Conservation (phyloP, 1,284 basidiomycete genomes). For the Inonotus obliquus region DNA sequence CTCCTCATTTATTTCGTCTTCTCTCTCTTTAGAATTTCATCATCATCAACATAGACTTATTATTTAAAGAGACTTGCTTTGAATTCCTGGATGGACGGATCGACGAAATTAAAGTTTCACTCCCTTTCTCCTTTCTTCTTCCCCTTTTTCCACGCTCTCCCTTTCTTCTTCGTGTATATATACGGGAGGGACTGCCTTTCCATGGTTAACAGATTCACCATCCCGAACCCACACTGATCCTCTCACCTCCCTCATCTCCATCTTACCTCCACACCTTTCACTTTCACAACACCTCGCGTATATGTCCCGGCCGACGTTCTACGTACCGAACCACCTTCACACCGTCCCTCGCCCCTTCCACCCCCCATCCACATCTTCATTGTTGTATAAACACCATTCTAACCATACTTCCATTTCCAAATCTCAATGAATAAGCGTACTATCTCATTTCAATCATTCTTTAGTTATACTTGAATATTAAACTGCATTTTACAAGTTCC, state of each 20-base stretch:
- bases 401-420: not conserved
- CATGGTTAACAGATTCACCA: too few species aligned
- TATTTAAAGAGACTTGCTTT: not conserved
- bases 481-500: not conserved
- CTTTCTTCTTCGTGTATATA: too few species aligned
- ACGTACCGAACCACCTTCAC: too few species aligned
- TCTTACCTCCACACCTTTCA: not conserved
- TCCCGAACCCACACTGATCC: too few species aligned
- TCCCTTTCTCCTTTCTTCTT: not conserved
- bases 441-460: too few species aligned
- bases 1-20: constrained; percentile 8
- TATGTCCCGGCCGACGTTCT: too few species aligned
- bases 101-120: not conserved
- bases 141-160: not conserved
- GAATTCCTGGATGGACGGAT: not conserved
- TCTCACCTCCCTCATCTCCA: too few species aligned
- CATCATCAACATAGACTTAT: not conserved
- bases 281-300: too few species aligned
- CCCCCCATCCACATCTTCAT: too few species aligned
- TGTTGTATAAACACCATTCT: not conserved
- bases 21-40: constrained; percentile 3
- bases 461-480: not conserved
- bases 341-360: too few species aligned
- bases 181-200: too few species aligned
- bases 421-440: too few species aligned